These are phyloP conservation scores for Lophiotrema nucula DNA, from an alignment of 495 filamentous ascomycete species.

Conservation along the genomic window DNA sequence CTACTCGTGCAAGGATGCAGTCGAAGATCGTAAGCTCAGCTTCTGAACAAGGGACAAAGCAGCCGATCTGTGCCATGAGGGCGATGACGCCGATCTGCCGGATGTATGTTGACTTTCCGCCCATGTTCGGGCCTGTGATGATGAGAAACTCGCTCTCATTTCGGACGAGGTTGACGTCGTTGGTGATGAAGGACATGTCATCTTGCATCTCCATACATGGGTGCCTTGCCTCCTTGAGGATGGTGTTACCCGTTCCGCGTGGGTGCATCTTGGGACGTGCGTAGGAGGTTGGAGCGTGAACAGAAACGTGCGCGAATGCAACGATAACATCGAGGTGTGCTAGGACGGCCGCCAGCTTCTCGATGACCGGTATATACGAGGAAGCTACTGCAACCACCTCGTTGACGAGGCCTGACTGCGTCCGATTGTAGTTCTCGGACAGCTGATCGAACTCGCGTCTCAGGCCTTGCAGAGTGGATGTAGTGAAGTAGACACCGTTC, in stretches of 20 bases:
- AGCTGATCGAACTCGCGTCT: slow-evolving; percentile 92
- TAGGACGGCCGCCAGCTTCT: slow-evolving; percentile 82
- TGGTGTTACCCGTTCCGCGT: slow-evolving; percentile 83
- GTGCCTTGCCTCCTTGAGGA: slow-evolving; percentile 90
- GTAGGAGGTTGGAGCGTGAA: slow-evolving; percentile 90
- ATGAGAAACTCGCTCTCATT: slow-evolving; percentile 87
- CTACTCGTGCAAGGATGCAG: slow-evolving; percentile 94
- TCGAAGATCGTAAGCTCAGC: slow-evolving; percentile 96
- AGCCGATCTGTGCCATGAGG: slow-evolving; percentile 95
- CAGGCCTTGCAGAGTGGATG: slow-evolving; percentile 72
- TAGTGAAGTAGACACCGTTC: slow-evolving; percentile 98
- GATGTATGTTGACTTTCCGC: slow-evolving; percentile 98
- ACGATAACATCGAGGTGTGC: slow-evolving; percentile 97
- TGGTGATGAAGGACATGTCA: slow-evolving; percentile 97
- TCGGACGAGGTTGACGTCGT: slow-evolving; percentile 83
- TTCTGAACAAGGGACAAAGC: slow-evolving; percentile 89
- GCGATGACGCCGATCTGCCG: slow-evolving; percentile 96
- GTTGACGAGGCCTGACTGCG: slow-evolving; percentile 83
- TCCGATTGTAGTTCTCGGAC: slow-evolving; percentile 92
- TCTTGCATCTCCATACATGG: slow-evolving; percentile 99
- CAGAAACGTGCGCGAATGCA: slow-evolving; percentile 88
- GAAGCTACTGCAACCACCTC: slow-evolving; percentile 92
- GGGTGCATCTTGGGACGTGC: slow-evolving; percentile 89
- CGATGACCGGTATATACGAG: slow-evolving; percentile 91
- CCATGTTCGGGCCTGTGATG: slow-evolving; percentile 99